Base-by-base conservation (phyloP, 2,329 filamentous ascomycete species). In the Diaporthe longicolla region DNA sequence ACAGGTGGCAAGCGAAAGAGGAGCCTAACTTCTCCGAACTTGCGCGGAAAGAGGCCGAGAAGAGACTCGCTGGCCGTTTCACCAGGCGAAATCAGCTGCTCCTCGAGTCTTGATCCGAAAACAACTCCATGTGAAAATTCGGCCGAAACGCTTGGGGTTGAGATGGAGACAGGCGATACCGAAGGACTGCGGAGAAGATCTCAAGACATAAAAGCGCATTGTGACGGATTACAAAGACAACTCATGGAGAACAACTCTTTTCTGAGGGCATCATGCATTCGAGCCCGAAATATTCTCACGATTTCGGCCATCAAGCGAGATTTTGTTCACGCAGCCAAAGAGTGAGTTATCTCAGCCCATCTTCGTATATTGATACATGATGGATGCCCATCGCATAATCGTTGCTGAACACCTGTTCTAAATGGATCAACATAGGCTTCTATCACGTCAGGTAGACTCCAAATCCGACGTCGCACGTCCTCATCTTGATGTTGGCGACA, bases 31-130 rank as follows among this genome's bases (percentile, higher is more conserved):
- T 65, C 24, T 32, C 24, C 48, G 5, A 8, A 1, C 4, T 10
- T 29, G 15, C 24, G 40, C 4, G 59, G 32, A 4, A 65, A 65
- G 40, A 65, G 59, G 40, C 40, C 48, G 17, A 65, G 59, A 65
- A 48, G 40, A 32, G n/a, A 32, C 32, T 11, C 40, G 7, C 40
- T 48, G 5, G 24, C 40, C 17, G 32, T 21, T 9, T 32, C 59
- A 7, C 1, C 17, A n/a, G 40, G 6, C 7, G 26, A 19, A 19
- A 19, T 1, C 10, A 35, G 26, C 5, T 29, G 21, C 26, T 21
- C 40, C 24, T 3, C 17, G 40, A 48, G 19, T 5, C 24, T n/a
- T 65, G 59, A 13, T n/a, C 17, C 15, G 11, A 10, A 32, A 32
- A 32, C 24, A 21, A n/a, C 9, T 11, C 5, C 43, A 45, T 45